These are phyloP conservation scores for Gamsiella multidivaricata DNA, from an alignment of 192 early-diverging fungal genomes.

Conservation along the genomic window DNA sequence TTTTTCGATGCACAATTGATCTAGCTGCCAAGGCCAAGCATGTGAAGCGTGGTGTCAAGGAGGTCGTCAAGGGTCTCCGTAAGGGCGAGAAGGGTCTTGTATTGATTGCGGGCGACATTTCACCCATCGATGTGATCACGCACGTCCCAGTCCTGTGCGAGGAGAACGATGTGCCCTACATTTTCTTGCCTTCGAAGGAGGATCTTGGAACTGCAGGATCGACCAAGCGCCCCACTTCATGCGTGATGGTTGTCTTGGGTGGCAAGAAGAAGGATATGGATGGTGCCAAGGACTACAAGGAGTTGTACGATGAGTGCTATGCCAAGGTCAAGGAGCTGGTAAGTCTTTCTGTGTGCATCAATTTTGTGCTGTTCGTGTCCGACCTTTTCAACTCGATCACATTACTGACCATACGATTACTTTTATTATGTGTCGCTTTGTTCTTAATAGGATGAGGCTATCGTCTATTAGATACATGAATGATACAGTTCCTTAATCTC, in stretches of 20 bases:
- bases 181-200: slow-evolving; percentile 96
- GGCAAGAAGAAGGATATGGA: slow-evolving; percentile 78
- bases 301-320: slow-evolving; percentile 85
- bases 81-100: slow-evolving; percentile 97
- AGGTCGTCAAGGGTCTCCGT: slow-evolving; percentile 95
- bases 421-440: background rate
- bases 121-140: slow-evolving; percentile 96
- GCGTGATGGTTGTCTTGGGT: slow-evolving; percentile 88
- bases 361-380: background rate
- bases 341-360: slow-evolving; percentile 17
- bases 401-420: background rate
- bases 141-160: slow-evolving; percentile 98
- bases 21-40: slow-evolving; percentile 87
- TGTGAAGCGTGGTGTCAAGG: slow-evolving; percentile 96
- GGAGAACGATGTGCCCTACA: slow-evolving; percentile 93
- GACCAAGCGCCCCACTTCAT: slow-evolving; percentile 95
- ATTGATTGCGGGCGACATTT: slow-evolving; percentile 95
- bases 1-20: background rate
- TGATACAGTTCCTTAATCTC: background rate
- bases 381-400: background rate
- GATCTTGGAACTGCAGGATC: slow-evolving; percentile 92
- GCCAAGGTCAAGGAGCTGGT: slow-evolving; percentile 82
- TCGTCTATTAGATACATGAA: slow-evolving; percentile 30
- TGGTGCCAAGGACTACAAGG: slow-evolving; percentile 85
- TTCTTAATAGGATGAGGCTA: slow-evolving; percentile 33